Conservation (phyloP, 2,329 filamentous ascomycete genomes). For the Colletotrichum godetiae region DNA sequence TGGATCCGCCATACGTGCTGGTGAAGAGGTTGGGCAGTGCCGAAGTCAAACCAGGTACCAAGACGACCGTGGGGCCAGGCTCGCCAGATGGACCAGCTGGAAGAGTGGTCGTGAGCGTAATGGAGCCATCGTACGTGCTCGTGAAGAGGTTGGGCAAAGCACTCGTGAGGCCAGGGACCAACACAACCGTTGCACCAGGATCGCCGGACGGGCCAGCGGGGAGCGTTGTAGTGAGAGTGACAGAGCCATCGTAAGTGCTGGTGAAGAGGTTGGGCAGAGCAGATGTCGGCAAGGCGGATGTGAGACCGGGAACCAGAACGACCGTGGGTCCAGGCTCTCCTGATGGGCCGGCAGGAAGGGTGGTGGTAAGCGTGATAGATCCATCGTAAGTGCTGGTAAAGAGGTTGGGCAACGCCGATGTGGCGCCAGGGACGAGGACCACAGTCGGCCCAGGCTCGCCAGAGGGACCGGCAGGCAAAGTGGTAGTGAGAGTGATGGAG, state of each 20-base stretch:
- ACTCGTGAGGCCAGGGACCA: background rate
- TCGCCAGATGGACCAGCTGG: slow-evolving; percentile 5
- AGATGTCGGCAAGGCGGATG: background rate
- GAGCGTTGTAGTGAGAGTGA: background rate
- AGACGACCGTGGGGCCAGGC: background rate
- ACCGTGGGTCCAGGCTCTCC: background rate
- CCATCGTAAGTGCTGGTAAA: background rate
- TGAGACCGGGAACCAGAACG: background rate
- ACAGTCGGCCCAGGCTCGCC: background rate
- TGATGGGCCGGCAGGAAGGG: background rate
- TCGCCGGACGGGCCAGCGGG: background rate
- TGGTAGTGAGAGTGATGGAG: background rate
- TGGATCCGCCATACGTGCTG: slow-evolving; percentile 1
- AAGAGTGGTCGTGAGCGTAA: slow-evolving; percentile 3
- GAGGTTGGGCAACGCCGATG: background rate
- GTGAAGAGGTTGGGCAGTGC: slow-evolving; percentile 5
- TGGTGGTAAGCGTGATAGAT: background rate
- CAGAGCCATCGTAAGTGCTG: background rate
- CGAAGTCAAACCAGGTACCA: background rate
- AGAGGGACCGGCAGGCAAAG: background rate
- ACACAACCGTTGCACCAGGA: background rate
- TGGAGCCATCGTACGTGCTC: slow-evolving; percentile 2
- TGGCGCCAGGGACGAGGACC: background rate
- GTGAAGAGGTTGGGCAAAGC: background rate
- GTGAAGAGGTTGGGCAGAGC: background rate